These are phyloP conservation scores for Diaporthe sp. DNA, from an alignment of 2,329 filamentous ascomycete species.

Conservation along the genomic window DNA sequence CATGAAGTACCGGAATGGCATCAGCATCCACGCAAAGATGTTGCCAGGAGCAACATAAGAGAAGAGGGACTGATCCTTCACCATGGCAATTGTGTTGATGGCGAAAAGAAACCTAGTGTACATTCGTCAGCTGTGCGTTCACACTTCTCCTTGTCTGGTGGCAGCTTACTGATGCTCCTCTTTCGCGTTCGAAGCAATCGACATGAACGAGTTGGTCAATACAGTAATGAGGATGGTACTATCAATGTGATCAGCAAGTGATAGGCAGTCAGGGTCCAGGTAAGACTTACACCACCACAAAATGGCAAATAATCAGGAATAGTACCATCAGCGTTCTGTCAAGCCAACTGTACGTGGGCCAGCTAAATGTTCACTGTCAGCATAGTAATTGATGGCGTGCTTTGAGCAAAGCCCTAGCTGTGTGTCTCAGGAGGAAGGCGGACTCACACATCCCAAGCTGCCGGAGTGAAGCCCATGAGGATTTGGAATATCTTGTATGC, in stretches of 20 bases:
- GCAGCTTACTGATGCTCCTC: constrained; percentile 82
- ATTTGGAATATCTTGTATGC: constrained; percentile 95
- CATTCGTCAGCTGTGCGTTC: not conserved
- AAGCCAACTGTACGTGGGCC: constrained; percentile 80
- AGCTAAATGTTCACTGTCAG: constrained; percentile 57
- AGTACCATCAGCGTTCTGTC: constrained; percentile 82
- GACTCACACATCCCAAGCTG: constrained; percentile 88
- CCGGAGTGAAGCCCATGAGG: constrained; percentile 94
- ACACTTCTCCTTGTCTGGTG: not conserved
- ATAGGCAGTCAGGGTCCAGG: not conserved
- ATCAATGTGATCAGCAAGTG: not conserved
- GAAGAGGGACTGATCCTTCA: constrained; percentile 97
- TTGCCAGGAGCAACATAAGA: constrained; percentile 94
- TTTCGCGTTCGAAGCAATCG: constrained; percentile 91
- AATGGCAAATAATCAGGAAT: constrained; percentile 95
- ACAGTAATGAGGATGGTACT: constrained; percentile 93
- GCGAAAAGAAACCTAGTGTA: constrained; percentile 82
- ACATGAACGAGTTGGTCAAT: constrained; percentile 96
- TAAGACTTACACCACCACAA: constrained; percentile 79
- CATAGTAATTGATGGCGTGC: not conserved
- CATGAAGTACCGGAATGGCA: constrained; percentile 84
- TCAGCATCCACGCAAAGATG: constrained; percentile 89
- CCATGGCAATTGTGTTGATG: constrained; percentile 97
- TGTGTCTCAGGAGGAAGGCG: not conserved
- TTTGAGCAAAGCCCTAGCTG: not conserved